Percentiles rank a stretch among this genome's conserved stretches.
These are phyloP conservation scores for Fusarium torulosum DNA, from an alignment of 2,329 filamentous ascomycete species.

Conservation along the genomic window DNA sequence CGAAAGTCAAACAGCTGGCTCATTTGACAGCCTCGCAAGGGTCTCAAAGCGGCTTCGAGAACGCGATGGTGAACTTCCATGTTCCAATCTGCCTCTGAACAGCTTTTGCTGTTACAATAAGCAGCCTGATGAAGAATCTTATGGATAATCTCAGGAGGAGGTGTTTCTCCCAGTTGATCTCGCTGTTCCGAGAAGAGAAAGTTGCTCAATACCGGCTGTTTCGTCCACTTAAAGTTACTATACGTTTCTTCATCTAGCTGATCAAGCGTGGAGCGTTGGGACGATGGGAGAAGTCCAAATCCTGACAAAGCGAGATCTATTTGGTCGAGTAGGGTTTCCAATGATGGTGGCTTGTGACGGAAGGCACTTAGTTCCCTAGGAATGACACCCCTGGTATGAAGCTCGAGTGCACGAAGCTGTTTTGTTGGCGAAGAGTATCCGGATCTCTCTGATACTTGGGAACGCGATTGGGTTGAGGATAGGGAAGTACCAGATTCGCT, in stretches of 20 bases:
- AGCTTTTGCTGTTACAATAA: conserved; percentile 5
- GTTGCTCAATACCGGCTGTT: too few relatives aligned
- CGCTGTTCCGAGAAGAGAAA: conserved; percentile 4
- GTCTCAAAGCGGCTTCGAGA: conserved; percentile 20
- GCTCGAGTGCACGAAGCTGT: neutral
- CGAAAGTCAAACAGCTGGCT: conserved; percentile 18
- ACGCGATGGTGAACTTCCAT: conserved; percentile 23
- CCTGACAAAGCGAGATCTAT: too few relatives aligned
- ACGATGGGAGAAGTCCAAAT: too few relatives aligned
- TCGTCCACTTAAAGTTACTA: too few relatives aligned
- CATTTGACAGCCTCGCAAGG: neutral
- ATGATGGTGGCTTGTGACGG: neutral
- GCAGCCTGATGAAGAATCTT: conserved; percentile 22
- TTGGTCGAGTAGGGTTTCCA: neutral
- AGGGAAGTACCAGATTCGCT: conserved; percentile 23
- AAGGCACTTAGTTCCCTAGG: neutral
- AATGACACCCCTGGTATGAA: neutral
- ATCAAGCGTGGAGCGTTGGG: too few relatives aligned
- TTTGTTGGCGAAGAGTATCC: neutral
- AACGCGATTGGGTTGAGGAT: too few relatives aligned
- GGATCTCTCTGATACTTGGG: neutral
- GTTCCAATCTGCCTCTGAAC: conserved; percentile 22
- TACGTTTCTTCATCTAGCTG: too few relatives aligned
- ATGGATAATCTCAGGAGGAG: neutral
- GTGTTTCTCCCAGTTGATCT: conserved; percentile 6